Evolutionary conservation across 257 asterid species (phyloP), one percentile per base, ranked within the genome.

Genomic region (Ballota nigra): DNA sequence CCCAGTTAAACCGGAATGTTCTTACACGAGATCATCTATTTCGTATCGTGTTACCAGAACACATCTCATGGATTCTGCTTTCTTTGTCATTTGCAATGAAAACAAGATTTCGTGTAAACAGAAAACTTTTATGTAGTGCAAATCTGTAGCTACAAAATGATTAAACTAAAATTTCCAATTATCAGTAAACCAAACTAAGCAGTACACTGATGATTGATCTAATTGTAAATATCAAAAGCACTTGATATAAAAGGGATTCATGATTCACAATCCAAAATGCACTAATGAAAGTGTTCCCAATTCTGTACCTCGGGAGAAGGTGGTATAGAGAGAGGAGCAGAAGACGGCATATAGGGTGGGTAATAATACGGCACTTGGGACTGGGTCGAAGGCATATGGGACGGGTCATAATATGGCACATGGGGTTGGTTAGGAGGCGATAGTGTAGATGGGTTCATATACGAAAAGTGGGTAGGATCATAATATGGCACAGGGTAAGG

Each of bases 221-320:
- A 74, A 59, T 15, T 24, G 20, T n/a, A 38, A 24, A 66, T 57
- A 61, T 18, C 28, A n/a, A 64, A 13, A 18, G 28, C 8, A 55
- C n/a, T 55, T 55, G n/a, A 0, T 47, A 15, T 15, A 47, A 47
- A 47, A n/a, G 22, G 22, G 5, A 22, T 29, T 60, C 61, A 71
- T n/a, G 52, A 65, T 38, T 20, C 79, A 66, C 64, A 52, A 66
- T 12, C 63, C 67, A 68, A 68, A 56, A 68, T 20, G 56, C 36
- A 51, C 63, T 70, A 74, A 2, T 64, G 61, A 8, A 71, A 75
- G 64, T 24, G 80, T 66, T 70, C 80, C 75, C 80, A 75, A 33
- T 75, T 70, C 34, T 24, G 67, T 36, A 75, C 71, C 8, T 68
- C 55, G 53, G 53, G 26, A 16, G 71, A 49, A 36, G 81, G 38